Percentiles rank a stretch among this genome's conserved stretches.
These are phyloP conservation scores for Blastobotrys arbuscula DNA, from an alignment of 1,139 yeast genomes.

Conservation along the genomic window DNA sequence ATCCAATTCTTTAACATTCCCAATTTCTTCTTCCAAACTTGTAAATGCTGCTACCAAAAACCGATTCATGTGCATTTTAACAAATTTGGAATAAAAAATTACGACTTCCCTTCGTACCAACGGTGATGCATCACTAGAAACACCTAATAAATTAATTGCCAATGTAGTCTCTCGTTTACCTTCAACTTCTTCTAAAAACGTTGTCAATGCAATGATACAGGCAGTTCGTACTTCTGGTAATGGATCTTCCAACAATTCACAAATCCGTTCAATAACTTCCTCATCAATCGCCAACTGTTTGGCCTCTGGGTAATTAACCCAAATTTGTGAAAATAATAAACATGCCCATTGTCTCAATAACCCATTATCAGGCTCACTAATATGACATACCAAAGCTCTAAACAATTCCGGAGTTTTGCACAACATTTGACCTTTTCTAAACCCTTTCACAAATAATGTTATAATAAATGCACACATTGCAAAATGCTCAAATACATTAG, in stretches of 20 bases:
- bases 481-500: conserved; percentile 60
- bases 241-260: conserved; percentile 68
- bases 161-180: conserved; percentile 42
- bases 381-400: conserved; percentile 59
- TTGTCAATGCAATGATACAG: conserved; percentile 65
- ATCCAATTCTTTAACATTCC: conserved; percentile 56
- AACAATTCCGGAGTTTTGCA: conserved; percentile 73
- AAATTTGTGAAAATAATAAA: conserved; percentile 68
- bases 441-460: conserved; percentile 75
- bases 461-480: conserved; percentile 94
- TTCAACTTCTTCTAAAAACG: conserved; percentile 53
- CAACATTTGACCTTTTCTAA: conserved; percentile 71
- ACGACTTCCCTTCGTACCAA: conserved; percentile 82
- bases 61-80: conserved; percentile 62
- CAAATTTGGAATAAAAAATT: conserved; percentile 69
- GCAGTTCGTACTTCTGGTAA: conserved; percentile 95
- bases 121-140: conserved; percentile 81
- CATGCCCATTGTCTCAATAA: conserved; percentile 89
- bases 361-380: conserved; percentile 75
- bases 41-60: conserved; percentile 85
- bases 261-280: conserved; percentile 53
- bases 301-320: conserved; percentile 71
- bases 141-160: conserved; percentile 41
- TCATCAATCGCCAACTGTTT: conserved; percentile 66
- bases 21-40: conserved; percentile 76